Conservation (phyloP, 2,329 filamentous ascomycete species). For the Aspergillus sergii region DNA sequence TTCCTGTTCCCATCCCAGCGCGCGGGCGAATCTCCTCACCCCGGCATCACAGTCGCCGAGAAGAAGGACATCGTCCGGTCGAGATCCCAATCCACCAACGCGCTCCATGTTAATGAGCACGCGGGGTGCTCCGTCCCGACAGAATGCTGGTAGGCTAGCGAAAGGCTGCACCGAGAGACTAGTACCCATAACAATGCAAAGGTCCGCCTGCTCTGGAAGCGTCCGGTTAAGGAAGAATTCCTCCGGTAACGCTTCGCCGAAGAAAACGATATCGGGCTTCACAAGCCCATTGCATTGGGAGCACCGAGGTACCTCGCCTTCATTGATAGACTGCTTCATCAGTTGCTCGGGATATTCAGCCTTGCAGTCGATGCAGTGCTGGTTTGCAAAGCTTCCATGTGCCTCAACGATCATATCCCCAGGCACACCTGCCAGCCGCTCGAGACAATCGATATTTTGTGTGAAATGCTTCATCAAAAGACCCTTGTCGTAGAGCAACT, state of each 20-base stretch:
- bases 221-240: constrained; percentile 64
- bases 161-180: constrained; percentile 89
- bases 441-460: constrained; percentile 96
- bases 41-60: constrained; percentile 83
- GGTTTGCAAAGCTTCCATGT: constrained; percentile 90
- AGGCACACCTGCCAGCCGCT: constrained; percentile 82
- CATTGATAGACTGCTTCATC: constrained; percentile 71
- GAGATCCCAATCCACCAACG: constrained; percentile 76
- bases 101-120: constrained; percentile 84
- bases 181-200: constrained; percentile 85
- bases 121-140: constrained; percentile 66
- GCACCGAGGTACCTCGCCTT: constrained; percentile 72
- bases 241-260: constrained; percentile 72
- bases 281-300: constrained; percentile 73
- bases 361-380: constrained; percentile 89
- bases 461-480: constrained; percentile 86
- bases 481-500: constrained; percentile 76
- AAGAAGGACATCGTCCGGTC: constrained; percentile 80
- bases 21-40: constrained; percentile 74
- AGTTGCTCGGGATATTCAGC: constrained; percentile 68
- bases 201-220: constrained; percentile 66
- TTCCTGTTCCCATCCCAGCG: constrained; percentile 83
- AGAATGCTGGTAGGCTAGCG: constrained; percentile 72
- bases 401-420: constrained; percentile 83
- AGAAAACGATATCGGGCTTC: constrained; percentile 95